A percentile compares a stretch with the other conserved stretches of the same genome.
Evolutionary conservation across 306 rosid genomes (phyloP).

Genomic region (Benincasa hispida): DNA sequence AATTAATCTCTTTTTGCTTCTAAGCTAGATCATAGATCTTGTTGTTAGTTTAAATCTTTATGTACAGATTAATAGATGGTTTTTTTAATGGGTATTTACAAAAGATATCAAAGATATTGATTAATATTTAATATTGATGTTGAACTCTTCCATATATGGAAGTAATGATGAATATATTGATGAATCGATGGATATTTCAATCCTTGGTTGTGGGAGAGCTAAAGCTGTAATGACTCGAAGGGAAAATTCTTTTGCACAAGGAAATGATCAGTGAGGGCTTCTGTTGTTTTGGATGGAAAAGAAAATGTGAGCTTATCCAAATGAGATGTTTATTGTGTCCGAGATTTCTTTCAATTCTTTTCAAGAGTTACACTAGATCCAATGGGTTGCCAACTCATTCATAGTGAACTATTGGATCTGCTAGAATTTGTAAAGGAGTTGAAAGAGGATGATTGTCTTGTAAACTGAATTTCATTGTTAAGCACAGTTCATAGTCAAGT

Average conservation of each 20-base stretch:
- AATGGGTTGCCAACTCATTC: not conserved
- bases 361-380: not conserved
- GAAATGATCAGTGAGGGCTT: too few species aligned
- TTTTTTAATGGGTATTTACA: too few species aligned
- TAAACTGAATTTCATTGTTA: not conserved
- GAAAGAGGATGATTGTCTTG: not conserved
- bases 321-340: not conserved
- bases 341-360: not conserved
- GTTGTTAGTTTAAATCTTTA: too few species aligned
- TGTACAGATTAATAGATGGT: too few species aligned
- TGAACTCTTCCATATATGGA: too few species aligned
- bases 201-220: not conserved
- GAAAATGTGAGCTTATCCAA: not conserved
- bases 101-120: too few species aligned
- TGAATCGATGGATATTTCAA: too few species aligned
- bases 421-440: not conserved
- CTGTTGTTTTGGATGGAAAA: too few species aligned
- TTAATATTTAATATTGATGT: too few species aligned
- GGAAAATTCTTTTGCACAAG: not conserved
- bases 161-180: too few species aligned
- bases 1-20: too few species aligned
- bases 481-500: not conserved
- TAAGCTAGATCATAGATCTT: too few species aligned
- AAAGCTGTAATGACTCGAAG: not conserved
- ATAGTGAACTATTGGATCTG: not conserved